These are phyloP conservation scores for Xylaria scruposa DNA, from an alignment of 495 filamentous ascomycete species.

Conservation along the genomic window DNA sequence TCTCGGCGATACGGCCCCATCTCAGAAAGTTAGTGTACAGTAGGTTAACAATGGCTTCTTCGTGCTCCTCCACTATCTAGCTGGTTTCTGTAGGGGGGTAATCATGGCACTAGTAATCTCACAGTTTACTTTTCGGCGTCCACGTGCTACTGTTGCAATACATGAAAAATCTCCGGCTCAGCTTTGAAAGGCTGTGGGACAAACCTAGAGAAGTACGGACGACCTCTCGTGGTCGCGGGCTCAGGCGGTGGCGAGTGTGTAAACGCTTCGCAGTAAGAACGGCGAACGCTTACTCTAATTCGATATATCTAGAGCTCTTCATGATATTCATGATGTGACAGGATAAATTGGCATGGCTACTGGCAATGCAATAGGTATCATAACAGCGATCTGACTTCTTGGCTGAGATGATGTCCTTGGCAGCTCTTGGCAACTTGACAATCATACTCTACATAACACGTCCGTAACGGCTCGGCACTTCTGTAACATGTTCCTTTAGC, in stretches of 20 bases:
- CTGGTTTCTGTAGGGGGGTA: too few relatives aligned
- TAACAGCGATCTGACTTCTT: slow-evolving; percentile 34
- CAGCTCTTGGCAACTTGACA: slow-evolving; percentile 13
- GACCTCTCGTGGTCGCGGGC: not conserved
- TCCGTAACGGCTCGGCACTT: slow-evolving; percentile 17
- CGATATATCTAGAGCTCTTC: not conserved
- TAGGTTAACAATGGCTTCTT: too few relatives aligned
- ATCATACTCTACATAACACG: not conserved
- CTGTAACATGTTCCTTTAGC: slow-evolving; percentile 23
- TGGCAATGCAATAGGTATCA: slow-evolving; percentile 21
- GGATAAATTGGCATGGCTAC: not conserved
- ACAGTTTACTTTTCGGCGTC: not conserved
- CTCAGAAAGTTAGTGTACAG: too few relatives aligned
- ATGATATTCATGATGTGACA: not conserved
- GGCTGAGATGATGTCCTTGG: slow-evolving; percentile 38
- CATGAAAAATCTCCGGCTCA: too few relatives aligned
- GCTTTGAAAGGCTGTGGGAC: not conserved
- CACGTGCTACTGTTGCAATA: not conserved
- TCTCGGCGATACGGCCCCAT: too few relatives aligned
- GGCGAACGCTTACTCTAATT: not conserved
- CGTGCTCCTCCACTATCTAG: too few relatives aligned
- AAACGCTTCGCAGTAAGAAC: not conserved
- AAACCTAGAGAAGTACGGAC: not conserved
- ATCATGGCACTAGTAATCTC: not conserved
- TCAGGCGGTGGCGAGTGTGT: not conserved